phyloP scores from a whole-genome alignment of 768 basidiomycete species.

The Holtermannia corniformis region DNA sequence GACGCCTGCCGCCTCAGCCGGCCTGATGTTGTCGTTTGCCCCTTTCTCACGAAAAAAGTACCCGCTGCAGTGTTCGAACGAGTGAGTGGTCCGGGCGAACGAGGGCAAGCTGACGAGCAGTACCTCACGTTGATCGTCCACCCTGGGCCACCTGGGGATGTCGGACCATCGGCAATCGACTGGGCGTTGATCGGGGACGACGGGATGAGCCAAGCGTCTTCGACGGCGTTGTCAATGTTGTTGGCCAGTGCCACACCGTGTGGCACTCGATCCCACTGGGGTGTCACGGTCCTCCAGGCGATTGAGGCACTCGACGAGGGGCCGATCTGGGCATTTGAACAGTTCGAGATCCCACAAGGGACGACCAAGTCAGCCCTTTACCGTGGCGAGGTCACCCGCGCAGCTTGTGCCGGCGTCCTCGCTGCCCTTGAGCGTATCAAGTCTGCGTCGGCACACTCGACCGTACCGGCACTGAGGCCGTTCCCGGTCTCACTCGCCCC shows the following conservation, averaged over 20 bases:
- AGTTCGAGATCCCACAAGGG: conserved; percentile 18
- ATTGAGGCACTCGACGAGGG: conserved; percentile 34
- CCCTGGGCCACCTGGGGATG: conserved; percentile 36
- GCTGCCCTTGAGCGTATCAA: conserved; percentile 23
- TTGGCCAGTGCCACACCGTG: conserved; percentile 2
- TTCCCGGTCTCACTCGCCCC: background rate
- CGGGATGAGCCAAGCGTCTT: conserved; percentile 14
- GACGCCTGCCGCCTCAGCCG: conserved; percentile 16
- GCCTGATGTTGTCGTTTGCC: conserved; percentile 26
- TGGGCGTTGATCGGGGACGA: conserved; percentile 32
- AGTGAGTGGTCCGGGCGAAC: conserved; percentile 12
- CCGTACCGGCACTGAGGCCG: background rate
- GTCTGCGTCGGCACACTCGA: background rate
- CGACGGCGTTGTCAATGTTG: conserved; percentile 13
- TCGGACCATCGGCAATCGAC: conserved; percentile 34
- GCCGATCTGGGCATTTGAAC: conserved; percentile 36
- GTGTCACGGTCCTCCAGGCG: conserved; percentile 32
- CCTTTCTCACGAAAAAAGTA: conserved; percentile 31
- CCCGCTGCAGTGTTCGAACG: conserved; percentile 21
- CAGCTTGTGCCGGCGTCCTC: conserved; percentile 22
- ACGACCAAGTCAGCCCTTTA: conserved; percentile 33
- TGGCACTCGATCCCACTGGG: conserved; percentile 23
- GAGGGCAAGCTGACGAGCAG: conserved; percentile 2
- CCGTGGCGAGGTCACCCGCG: conserved; percentile 20
- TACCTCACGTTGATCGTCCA: conserved; percentile 33